Evolutionary conservation across 768 basidiomycete species (phyloP).

Genomic region (Macrolepiota dolichaula): DNA sequence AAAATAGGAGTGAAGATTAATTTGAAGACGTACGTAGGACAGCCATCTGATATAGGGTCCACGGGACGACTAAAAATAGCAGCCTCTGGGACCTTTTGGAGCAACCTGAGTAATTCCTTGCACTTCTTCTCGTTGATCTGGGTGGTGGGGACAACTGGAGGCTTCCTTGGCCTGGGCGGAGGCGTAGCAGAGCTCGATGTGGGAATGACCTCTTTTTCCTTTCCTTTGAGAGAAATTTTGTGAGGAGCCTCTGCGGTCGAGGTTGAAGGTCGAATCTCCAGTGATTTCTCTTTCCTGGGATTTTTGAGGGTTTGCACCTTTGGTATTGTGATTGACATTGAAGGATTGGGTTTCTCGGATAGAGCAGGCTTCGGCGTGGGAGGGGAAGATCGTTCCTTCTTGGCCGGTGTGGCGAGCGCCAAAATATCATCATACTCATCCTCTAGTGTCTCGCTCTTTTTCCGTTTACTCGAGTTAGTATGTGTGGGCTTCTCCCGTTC

Average conservation of each 20-base stretch:
- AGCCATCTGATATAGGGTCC: conserved; percentile 78
- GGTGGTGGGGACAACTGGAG: conserved; percentile 32
- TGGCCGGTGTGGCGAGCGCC: conserved; percentile 56
- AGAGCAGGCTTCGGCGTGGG: conserved; percentile 26
- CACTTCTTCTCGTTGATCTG: conserved; percentile 84
- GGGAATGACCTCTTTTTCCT: conserved; percentile 58
- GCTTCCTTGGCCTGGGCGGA: conserved; percentile 32
- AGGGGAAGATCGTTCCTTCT: conserved; percentile 49
- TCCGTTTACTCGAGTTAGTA: conserved; percentile 52
- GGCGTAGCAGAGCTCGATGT: conserved; percentile 21
- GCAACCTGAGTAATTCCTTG: conserved; percentile 59
- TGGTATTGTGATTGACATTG: conserved; percentile 15
- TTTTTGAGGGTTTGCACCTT: conserved; percentile 24
- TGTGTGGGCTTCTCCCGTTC: conserved; percentile 37
- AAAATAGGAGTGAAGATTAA: conserved; percentile 4
- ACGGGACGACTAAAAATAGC: conserved; percentile 79
- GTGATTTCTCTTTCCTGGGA: conserved; percentile 44
- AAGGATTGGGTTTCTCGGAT: conserved; percentile 8
- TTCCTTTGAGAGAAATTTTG: conserved; percentile 60
- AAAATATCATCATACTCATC: conserved; percentile 63
- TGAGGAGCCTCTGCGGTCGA: conserved; percentile 27
- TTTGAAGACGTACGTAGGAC: conserved; percentile 72
- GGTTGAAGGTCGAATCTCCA: conserved; percentile 11
- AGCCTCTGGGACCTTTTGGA: conserved; percentile 64
- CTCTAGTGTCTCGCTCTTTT: conserved; percentile 35